Evolutionary conservation across 2,329 filamentous ascomycete genomes (phyloP), one percentile per base, ranked within the genome.

Genomic region (Aspergillus sojae): DNA sequence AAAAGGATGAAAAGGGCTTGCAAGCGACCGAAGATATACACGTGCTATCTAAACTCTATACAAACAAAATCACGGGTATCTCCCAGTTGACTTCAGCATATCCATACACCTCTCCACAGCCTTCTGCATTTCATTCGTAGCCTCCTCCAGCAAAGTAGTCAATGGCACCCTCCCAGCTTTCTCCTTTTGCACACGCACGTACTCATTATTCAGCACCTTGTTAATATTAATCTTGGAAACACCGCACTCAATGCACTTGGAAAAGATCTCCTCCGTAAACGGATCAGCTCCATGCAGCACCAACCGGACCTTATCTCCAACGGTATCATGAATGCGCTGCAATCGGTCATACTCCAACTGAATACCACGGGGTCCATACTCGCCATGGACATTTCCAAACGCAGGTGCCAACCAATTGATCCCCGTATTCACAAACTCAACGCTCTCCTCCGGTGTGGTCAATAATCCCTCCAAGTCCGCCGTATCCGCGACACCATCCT

Each of bases 361-460:
- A 28, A 88, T 86, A 0, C 89, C 90, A 19, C 85, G 78, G 0
- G 86, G 84, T 0, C 89, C 89, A 76, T 93, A 92, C 69, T 88
- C 86, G 6, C 90, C 90, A 77, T 93, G 90, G 52, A 93, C 88
- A 70, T 92, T 93, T 4, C 90, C 90, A 78, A 93, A 91, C 0
- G 89, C 89, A 0, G 90, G 91, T 3, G 91, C 91, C 16, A 93
- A 79, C 80, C 89, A 89, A 70, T 93, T 88, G 71, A 93, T 90
- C 0, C 89, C 90, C 12, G 89, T 90, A 2, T 81, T 84, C 4
- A 91, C 84, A 70, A 93, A 93, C 70, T 91, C 87, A 66, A 88
- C 83, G 9, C 88, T 89, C 76, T 93, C 86, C 65, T 90, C 88
- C 0, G 86, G 84, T 0, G 88, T 91, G 0, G 90, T 93, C 67